These are phyloP conservation scores for Nemania abortiva DNA, from an alignment of 2,329 filamentous ascomycete genomes.

Conservation along the genomic window DNA sequence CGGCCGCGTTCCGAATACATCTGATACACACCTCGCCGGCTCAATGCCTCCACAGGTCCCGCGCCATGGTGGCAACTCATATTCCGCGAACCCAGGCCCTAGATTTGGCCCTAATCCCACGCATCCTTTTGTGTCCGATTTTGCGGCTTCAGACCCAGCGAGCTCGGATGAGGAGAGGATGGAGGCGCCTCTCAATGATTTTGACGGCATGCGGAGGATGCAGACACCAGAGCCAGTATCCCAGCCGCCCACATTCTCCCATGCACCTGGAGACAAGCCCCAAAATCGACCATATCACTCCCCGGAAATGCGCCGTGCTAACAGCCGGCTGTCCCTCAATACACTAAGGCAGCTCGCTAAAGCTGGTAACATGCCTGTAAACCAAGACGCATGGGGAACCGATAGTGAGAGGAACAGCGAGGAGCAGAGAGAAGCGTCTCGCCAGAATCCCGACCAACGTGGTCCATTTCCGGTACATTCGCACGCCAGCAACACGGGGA, in stretches of 20 bases:
- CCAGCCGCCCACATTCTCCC: constrained; percentile 81
- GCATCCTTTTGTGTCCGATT: constrained; percentile 58
- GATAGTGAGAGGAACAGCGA: constrained; percentile 52
- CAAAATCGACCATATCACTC: constrained; percentile 77
- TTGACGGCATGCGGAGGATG: constrained; percentile 67
- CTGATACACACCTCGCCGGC: constrained; percentile 56
- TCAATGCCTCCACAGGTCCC: constrained; percentile 45
- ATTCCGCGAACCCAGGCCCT: constrained; percentile 49
- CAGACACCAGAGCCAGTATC: constrained; percentile 81
- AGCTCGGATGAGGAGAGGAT: constrained; percentile 68
- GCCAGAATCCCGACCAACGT: constrained; percentile 52
- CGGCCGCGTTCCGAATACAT: constrained; percentile 61
- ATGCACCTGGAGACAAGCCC: constrained; percentile 78
- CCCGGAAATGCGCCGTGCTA: constrained; percentile 82
- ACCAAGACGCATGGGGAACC: constrained; percentile 49
- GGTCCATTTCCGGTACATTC: constrained; percentile 63
- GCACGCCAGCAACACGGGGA: constrained; percentile 63
- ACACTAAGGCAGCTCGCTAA: constrained; percentile 85
- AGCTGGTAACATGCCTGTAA: constrained; percentile 66
- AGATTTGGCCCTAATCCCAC: constrained; percentile 54
- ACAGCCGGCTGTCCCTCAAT: constrained; percentile 83
- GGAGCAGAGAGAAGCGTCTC: constrained; percentile 50
- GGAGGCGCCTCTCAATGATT: constrained; percentile 60
- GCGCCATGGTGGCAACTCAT: constrained; percentile 43
- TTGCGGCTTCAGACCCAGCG: constrained; percentile 63